Evolutionary conservation across 2,329 filamentous ascomycete genomes (phyloP).

Genomic region (Paraphoma sp.): DNA sequence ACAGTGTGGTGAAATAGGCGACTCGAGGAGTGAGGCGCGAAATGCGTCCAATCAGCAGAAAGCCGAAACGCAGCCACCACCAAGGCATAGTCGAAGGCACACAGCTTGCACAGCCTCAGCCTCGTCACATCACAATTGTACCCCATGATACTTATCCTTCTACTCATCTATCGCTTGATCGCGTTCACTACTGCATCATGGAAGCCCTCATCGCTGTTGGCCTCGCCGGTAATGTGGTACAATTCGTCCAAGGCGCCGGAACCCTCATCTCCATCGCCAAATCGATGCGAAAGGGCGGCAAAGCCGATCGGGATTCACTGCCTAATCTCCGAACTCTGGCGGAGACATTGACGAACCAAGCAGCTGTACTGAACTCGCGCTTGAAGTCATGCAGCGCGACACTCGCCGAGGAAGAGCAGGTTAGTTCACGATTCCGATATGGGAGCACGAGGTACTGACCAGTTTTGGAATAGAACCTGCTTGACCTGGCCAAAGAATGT

Average conservation of each 20-base stretch:
- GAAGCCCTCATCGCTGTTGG: conserved; percentile 21
- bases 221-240: conserved; percentile 22
- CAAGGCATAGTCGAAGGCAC: no score
- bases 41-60: no score
- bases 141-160: no score
- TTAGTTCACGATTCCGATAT: neutral
- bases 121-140: no score
- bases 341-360: conserved; percentile 4
- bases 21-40: no score
- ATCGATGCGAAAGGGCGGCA: conserved; percentile 5
- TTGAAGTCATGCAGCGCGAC: neutral
- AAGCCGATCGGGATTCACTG: conserved; percentile 3
- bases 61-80: no score
- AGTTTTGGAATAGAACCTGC: conserved; percentile 5
- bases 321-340: neutral
- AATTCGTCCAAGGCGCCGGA: conserved; percentile 17
- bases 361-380: neutral
- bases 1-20: no score
- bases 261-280: conserved; percentile 8
- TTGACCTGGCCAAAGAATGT: conserved; percentile 10
- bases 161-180: no score
- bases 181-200: conserved; percentile 6
- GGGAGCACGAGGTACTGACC: neutral
- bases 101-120: no score
- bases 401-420: conserved; percentile 13